Evolutionary conservation across 768 basidiomycete genomes (phyloP), one percentile per base, ranked within the genome.

Genomic region (Podaxis sp.): DNA sequence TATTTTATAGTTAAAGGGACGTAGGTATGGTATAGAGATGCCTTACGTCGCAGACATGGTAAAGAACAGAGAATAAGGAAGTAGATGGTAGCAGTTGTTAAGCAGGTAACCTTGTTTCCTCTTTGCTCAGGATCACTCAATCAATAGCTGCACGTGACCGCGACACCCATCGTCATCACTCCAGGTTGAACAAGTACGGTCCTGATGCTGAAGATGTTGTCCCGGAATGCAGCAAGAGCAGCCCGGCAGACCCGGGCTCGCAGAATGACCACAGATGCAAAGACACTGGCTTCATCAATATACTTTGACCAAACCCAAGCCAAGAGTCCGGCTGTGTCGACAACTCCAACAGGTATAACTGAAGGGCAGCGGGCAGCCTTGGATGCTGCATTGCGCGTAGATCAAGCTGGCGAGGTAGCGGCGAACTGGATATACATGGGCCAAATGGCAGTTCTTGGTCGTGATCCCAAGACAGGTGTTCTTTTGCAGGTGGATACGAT

Each of bases 381-480:
- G 58, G 86, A 90, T 65, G 79, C 75, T 60, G 92, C 90, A 2
- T 77, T 99, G 53, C 84, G 96, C 12, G 92, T 99, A 22, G 96
- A 99, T 76, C 95, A 97, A 68, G 96, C 95, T 1, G 96, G 96
- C 8, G 96, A 99, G 74, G 80, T 96, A 44, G 96, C 95, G 0
- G 96, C 96, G 19, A 98, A 97, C 76, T 96, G 88, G 79, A 99
- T 99, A 57, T 99, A 98, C 76, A 79, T 82, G 68, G 96, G 96
- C 4, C 96, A 98, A 72, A 77, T 89, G 69, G 86, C 83, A 59
- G 81, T 95, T 33, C 80, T 96, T 0, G 83, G 89, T 38, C 75
- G 77, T 28, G 85, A 94, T 69, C 76, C 75, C 19, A 72, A 73
- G 49, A 74, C 85, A 52, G 83, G 85, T 26, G 77, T 85, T 55